Base-by-base conservation (phyloP, 495 filamentous ascomycete species). In the Apodospora peruviana region DNA sequence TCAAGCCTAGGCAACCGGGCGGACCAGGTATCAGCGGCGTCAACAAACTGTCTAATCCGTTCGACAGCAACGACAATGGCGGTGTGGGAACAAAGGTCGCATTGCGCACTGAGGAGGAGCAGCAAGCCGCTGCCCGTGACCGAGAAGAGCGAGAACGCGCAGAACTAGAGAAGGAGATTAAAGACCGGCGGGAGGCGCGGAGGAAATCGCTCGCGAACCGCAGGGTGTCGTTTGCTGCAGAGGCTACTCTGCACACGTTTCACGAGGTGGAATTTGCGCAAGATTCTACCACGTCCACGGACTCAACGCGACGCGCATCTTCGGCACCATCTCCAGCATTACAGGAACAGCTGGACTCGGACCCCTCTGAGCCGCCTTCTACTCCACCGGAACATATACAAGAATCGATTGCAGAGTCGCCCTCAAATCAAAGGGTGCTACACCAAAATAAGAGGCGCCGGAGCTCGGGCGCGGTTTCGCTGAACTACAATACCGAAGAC, bases 201-300 rank as follows among this genome's bases (percentile, higher is more conserved):
- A 78, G 93, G 36, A 96, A 96, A 58, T 96, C 91, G 1, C 78
- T 95, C 51, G 90, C 88, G 25, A 91, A 93, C 66, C 87, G 94
- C 58, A 82, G 93, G 49, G 93, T 99, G 34, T 96, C 91, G 0
- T 99, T 99, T 61, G 93, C 93, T 4, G 93, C 93, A 1, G 93
- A 99, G 67, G 93, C 93, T 12, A 99, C 93, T 8, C 72, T 99
- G 25, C 93, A 99, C 62, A 99, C 93, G 3, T 99, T 95, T 82
- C 90, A 96, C 60, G 91, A 96, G 44, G 80, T 95, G 2, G 91
- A 97, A 56, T 85, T 91, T 47, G 79, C 83, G 50, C 88, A 89
- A 50, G 90, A 95, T 59, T 87, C 86, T 25, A 94, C 89, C 0
- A 87, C 86, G 12, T 94, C 90, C 4, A 90, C 87, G 25, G 78